These are phyloP conservation scores for Cryptococcus hybrid DNA, from an alignment of 1,284 basidiomycete genomes.

Conservation along the genomic window DNA sequence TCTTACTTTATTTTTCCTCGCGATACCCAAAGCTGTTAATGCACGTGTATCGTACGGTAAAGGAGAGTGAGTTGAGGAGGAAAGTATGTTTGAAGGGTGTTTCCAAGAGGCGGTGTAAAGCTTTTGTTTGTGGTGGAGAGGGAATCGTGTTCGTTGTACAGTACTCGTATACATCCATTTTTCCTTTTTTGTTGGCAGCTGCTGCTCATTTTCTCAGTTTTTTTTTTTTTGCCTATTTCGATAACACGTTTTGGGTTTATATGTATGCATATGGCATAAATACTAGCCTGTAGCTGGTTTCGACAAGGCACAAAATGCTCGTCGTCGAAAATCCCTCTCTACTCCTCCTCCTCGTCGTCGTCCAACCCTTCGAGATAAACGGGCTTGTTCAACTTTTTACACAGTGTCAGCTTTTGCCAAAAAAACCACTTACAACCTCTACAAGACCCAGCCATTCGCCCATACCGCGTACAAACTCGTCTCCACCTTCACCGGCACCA, in stretches of 20 bases:
- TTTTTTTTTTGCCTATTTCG: background rate
- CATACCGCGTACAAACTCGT: constrained; percentile 44
- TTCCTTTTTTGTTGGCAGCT: constrained; percentile 4
- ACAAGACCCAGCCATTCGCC: constrained; percentile 43
- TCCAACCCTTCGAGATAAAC: constrained; percentile 27
- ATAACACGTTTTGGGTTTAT: background rate
- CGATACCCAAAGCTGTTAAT: constrained; percentile 90
- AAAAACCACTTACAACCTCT: constrained; percentile 33
- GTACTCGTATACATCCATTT: background rate
- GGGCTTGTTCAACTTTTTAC: constrained; percentile 22
- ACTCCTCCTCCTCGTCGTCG: constrained; percentile 14
- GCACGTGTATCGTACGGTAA: constrained; percentile 81
- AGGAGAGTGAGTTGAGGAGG: constrained; percentile 63
- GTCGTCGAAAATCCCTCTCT: background rate
- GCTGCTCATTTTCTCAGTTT: too few relatives aligned
- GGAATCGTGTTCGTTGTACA: background rate
- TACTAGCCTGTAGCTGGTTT: too few relatives aligned
- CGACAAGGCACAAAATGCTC: too few relatives aligned
- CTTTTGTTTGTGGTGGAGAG: background rate
- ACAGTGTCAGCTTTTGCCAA: background rate
- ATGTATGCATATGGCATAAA: background rate
- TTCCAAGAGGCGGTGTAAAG: constrained; percentile 56
- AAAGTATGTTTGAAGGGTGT: constrained; percentile 83
- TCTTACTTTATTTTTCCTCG: constrained; percentile 85
- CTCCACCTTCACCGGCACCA: constrained; percentile 44